Conservation (phyloP, 148 eudicot genomes). For the Rhododendron kiyosumense region DNA sequence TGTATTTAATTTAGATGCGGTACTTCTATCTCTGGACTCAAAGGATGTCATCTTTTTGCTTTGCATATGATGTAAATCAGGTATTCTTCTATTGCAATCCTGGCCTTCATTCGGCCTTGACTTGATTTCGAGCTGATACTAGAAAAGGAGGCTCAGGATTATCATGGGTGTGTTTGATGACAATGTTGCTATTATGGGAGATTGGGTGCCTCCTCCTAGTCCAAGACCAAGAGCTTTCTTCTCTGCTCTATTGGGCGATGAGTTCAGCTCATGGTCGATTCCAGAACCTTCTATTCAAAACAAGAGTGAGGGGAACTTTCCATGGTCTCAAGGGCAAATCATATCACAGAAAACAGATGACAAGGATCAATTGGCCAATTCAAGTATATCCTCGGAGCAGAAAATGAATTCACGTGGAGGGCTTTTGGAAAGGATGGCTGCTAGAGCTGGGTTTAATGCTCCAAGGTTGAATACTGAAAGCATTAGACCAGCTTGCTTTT, state of each 20-base stretch:
- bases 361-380: slow-evolving; percentile 14
- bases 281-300: slow-evolving; percentile 9
- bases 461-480: slow-evolving; percentile 49
- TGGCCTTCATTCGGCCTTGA: not conserved
- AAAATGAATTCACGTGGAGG: slow-evolving; percentile 34
- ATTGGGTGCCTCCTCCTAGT: slow-evolving; percentile 40
- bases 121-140: not conserved
- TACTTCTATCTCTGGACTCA: not conserved
- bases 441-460: slow-evolving; percentile 52
- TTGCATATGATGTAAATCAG: not conserved
- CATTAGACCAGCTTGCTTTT: slow-evolving; percentile 25
- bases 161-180: slow-evolving; percentile 48
- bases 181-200: slow-evolving; percentile 34
- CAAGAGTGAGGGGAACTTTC: slow-evolving; percentile 12
- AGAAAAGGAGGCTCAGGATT: not conserved
- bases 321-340: slow-evolving; percentile 12
- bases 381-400: slow-evolving; percentile 22
- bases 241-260: slow-evolving; percentile 30
- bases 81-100: not conserved
- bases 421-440: slow-evolving; percentile 45
- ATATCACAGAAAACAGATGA: slow-evolving; percentile 23
- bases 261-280: slow-evolving; percentile 16
- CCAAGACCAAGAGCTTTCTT: slow-evolving; percentile 40
- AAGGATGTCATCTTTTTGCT: not conserved
- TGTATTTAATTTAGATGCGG: not conserved